phyloP scores from a whole-genome alignment of 108 stramenopile genomes.

The Chaetoceros muelleri region DNA sequence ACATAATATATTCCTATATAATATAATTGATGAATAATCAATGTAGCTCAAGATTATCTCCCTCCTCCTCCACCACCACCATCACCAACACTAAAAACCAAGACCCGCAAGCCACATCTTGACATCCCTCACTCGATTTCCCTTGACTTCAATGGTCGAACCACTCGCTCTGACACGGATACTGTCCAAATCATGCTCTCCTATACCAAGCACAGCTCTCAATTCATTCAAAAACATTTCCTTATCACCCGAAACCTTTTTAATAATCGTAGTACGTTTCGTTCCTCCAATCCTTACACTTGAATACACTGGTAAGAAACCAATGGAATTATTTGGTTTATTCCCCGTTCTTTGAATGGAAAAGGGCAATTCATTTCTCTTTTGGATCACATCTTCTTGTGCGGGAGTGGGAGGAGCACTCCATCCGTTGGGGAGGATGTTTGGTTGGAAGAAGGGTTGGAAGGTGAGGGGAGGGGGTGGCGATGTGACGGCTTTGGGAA shows the following conservation, averaged over 20 bases:
- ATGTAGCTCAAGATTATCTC: no score
- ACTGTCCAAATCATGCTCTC: slow-evolving; percentile 27
- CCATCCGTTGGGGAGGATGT: slow-evolving; percentile 71
- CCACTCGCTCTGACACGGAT: slow-evolving; percentile 72
- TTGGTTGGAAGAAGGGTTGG: slow-evolving; percentile 31
- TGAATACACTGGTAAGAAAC: slow-evolving; percentile 77
- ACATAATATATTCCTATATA: no score
- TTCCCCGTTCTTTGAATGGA: slow-evolving; percentile 45
- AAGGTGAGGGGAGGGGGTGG: slow-evolving; percentile 8
- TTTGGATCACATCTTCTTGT: slow-evolving; percentile 19
- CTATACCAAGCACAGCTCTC: slow-evolving; percentile 42
- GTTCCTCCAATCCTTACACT: slow-evolving; percentile 70
- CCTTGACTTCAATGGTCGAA: slow-evolving; percentile 69
- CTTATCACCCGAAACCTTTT: slow-evolving; percentile 60
- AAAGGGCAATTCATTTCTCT: slow-evolving; percentile 57
- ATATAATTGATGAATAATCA: no score
- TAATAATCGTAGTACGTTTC: slow-evolving; percentile 63
- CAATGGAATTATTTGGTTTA: slow-evolving; percentile 63
- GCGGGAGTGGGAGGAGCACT: slow-evolving; percentile 38
- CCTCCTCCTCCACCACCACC: no score
- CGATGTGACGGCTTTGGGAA: slow-evolving; percentile 8
- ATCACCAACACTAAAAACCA: slow-evolving; percentile 83
- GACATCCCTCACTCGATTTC: slow-evolving; percentile 54
- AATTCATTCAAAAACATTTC: slow-evolving; percentile 60
- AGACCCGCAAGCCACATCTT: slow-evolving; percentile 73